These are phyloP conservation scores for Fusarium papillatum DNA, from an alignment of 2,329 filamentous ascomycete genomes.

Conservation along the genomic window DNA sequence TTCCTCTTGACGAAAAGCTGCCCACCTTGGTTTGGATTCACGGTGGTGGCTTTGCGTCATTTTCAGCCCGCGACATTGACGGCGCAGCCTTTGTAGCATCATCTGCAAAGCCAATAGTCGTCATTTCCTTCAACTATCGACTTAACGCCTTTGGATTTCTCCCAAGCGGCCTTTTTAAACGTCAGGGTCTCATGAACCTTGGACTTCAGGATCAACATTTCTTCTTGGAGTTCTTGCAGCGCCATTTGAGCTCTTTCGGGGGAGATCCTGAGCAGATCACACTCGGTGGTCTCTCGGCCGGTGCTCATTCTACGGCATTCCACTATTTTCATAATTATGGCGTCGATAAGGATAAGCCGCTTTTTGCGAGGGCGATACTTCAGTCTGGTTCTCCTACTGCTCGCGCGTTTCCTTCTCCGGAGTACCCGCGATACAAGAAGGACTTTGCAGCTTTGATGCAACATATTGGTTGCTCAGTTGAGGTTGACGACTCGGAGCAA, in stretches of 20 bases:
- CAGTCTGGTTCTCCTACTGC: conserved; percentile 19
- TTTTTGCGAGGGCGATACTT: neutral
- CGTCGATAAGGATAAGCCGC: neutral
- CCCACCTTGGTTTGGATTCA: conserved; percentile 16
- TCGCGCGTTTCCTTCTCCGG: neutral
- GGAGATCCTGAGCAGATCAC: conserved; percentile 8
- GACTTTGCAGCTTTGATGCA: conserved; percentile 6
- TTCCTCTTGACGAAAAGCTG: neutral
- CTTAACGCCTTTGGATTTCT: conserved; percentile 11
- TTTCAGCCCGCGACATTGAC: conserved; percentile 6
- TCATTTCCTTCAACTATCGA: conserved; percentile 13
- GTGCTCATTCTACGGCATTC: conserved; percentile 10
- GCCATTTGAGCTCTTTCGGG: neutral
- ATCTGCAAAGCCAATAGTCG: neutral
- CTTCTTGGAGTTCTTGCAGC: neutral
- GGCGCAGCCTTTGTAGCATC: conserved; percentile 10
- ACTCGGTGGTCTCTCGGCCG: conserved; percentile 4
- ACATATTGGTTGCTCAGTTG: neutral
- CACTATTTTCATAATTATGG: conserved; percentile 19
- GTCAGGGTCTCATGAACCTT: neutral
- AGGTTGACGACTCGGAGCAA: neutral
- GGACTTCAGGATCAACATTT: conserved; percentile 8
- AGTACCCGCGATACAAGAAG: conserved; percentile 9
- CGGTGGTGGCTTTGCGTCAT: conserved; percentile 13
- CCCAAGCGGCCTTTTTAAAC: neutral